These are phyloP conservation scores for Podaxis sp. DNA, from an alignment of 768 basidiomycete species.

Conservation along the genomic window DNA sequence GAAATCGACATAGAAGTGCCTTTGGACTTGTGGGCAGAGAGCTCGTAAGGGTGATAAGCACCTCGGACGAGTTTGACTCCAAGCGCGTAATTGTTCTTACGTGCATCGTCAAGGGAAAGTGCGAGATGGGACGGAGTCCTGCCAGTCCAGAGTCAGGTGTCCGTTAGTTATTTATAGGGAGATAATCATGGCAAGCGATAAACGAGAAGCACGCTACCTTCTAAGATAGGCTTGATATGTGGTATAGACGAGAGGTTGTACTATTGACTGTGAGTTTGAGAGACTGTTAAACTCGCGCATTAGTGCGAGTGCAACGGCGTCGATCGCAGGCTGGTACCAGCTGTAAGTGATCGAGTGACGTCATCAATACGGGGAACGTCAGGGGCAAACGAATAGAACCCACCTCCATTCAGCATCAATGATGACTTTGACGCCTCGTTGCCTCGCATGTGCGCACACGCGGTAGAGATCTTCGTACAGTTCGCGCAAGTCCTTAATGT, in stretches of 20 bases:
- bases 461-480: slow-evolving; percentile 60
- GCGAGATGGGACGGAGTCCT: slow-evolving; percentile 72
- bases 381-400: background rate
- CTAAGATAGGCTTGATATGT: slow-evolving; percentile 91
- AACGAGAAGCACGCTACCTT: slow-evolving; percentile 40
- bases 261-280: slow-evolving; percentile 13
- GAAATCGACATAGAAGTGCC: slow-evolving; percentile 48
- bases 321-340: slow-evolving; percentile 82
- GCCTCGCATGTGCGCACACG: slow-evolving; percentile 65
- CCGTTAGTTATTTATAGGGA: slow-evolving; percentile 3
- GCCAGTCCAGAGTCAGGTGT: background rate
- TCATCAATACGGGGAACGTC: background rate
- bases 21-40: slow-evolving; percentile 43
- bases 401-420: slow-evolving; percentile 87
- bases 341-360: slow-evolving; percentile 26
- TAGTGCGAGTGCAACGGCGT: slow-evolving; percentile 72
- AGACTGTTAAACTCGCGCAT: slow-evolving; percentile 77
- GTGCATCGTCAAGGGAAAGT: slow-evolving; percentile 65
- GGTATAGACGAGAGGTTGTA: slow-evolving; percentile 73
- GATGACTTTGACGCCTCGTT: slow-evolving; percentile 65
- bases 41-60: slow-evolving; percentile 84
- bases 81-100: slow-evolving; percentile 64
- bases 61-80: slow-evolving; percentile 94
- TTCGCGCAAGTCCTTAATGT: slow-evolving; percentile 59
- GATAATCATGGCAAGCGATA: background rate